phyloP scores from a whole-genome alignment of 2,329 filamentous ascomycete genomes.

The Aspergillus vadensis region DNA sequence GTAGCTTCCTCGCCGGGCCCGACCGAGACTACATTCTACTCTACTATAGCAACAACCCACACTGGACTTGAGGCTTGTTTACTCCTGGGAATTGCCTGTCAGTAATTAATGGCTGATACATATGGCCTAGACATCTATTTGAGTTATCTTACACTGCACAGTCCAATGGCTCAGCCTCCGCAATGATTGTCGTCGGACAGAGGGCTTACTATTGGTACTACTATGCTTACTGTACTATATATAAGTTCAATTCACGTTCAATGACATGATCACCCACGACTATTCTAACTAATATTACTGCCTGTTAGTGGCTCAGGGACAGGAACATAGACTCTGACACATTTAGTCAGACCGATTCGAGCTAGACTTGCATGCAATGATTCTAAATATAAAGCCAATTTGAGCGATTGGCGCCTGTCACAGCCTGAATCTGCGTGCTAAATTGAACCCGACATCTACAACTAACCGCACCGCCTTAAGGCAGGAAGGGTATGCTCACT shows the following conservation, averaged over 20 bases:
- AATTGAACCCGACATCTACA: background rate
- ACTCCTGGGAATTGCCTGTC: background rate
- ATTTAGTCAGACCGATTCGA: background rate
- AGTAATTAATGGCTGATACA: too few relatives aligned
- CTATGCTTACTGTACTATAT: too few relatives aligned
- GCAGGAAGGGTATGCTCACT: background rate
- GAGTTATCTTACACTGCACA: too few relatives aligned
- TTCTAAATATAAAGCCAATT: background rate
- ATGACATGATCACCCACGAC: too few relatives aligned
- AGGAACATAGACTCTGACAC: too few relatives aligned
- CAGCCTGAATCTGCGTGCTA: background rate
- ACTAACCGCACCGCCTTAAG: background rate
- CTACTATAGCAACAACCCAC: background rate
- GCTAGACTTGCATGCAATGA: background rate
- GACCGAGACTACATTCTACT: background rate
- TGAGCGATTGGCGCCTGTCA: background rate
- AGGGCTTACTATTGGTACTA: too few relatives aligned
- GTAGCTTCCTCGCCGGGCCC: slow-evolving; percentile 3
- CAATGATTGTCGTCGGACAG: too few relatives aligned
- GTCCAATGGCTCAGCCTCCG: too few relatives aligned
- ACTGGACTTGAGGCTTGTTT: background rate
- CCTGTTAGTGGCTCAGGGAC: too few relatives aligned
- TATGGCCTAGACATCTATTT: too few relatives aligned
- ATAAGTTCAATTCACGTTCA: too few relatives aligned
- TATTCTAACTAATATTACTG: too few relatives aligned